These are phyloP conservation scores for Brettanomyces anomalus DNA, from an alignment of 805 yeast genomes.

Conservation along the genomic window DNA sequence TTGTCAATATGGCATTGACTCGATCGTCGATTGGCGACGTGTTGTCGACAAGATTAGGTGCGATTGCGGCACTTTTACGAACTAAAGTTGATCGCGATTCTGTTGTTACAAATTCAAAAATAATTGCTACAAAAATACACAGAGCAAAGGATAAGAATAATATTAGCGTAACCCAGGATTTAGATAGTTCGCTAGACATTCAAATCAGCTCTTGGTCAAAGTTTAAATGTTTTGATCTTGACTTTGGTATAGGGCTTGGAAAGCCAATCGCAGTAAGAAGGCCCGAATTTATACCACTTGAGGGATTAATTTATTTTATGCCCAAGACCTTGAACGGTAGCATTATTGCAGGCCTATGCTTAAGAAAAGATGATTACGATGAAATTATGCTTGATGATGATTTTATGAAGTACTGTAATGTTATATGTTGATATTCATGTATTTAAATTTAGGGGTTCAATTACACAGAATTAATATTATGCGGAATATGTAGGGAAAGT, in stretches of 20 bases:
- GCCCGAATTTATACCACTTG: background rate
- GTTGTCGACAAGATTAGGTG: background rate
- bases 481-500: no score
- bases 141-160: background rate
- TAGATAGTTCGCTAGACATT: background rate
- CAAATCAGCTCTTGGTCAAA: constrained; percentile 1
- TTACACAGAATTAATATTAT: no score
- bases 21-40: background rate
- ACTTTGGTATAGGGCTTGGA: constrained; percentile 1
- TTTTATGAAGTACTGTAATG: background rate
- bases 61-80: background rate
- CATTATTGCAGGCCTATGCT: background rate
- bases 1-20: background rate
- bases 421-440: no score
- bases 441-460: no score
- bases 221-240: background rate
- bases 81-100: background rate
- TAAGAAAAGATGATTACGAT: background rate
- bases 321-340: background rate
- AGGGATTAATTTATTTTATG: constrained; percentile 1
- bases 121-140: background rate
- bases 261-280: constrained; percentile 2
- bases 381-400: background rate
- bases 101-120: background rate
- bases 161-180: background rate